phyloP scores from a whole-genome alignment of 257 asterid species.

The Solanum ahanhuiri region DNA sequence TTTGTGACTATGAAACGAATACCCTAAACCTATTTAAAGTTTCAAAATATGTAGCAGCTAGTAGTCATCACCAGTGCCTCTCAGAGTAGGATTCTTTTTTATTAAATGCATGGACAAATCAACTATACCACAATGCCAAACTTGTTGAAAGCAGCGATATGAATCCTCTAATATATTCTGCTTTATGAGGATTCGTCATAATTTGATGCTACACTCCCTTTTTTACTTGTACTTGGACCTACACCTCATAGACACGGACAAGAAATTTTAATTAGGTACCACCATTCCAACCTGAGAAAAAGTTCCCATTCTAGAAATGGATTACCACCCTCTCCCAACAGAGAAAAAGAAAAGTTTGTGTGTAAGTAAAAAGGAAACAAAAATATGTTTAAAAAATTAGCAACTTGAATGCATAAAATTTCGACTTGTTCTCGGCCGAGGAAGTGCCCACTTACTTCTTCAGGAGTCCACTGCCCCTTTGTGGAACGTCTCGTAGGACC shows the following conservation, averaged over 20 bases:
- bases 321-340: neutral
- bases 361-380: neutral
- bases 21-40: neutral
- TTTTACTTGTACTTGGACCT: neutral
- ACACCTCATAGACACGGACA: neutral
- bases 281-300: neutral
- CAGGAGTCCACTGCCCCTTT: conserved; percentile 96
- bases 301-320: neutral
- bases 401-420: neutral
- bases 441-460: conserved; percentile 53
- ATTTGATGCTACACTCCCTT: neutral
- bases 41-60: neutral
- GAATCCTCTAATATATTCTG: neutral
- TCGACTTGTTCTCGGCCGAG: neutral
- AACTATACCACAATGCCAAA: neutral
- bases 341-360: neutral
- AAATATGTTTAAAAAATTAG: neutral
- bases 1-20: neutral
- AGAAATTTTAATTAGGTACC: neutral
- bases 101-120: neutral
- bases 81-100: neutral
- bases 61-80: neutral
- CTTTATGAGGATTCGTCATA: neutral
- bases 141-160: neutral
- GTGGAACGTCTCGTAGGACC: conserved; percentile 99